Evolutionary conservation across 1,284 basidiomycete species (phyloP), one percentile per base, ranked within the genome.

Genomic region (Termitomyces sp.): DNA sequence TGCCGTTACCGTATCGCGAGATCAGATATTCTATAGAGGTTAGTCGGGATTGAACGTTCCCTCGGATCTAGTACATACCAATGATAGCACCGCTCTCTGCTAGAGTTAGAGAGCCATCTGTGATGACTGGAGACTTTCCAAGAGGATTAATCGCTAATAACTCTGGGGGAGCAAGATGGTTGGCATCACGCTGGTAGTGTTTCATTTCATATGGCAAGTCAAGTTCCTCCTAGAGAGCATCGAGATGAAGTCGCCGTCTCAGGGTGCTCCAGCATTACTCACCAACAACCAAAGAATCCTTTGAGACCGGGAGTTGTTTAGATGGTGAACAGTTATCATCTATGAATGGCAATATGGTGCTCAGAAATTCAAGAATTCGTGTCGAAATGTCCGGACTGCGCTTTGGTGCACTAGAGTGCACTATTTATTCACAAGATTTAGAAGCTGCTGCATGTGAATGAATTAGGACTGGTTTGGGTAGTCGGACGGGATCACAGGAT

Each of bases 291-390:
- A 82, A 11, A 81, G 65, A 47, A 81, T 67, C 16, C 79, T 69
- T 55, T 78, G 76, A 10, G 78, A 79, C 21, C 78, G 74, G 8
- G 78, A 79, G 53, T 78, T 63, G 53, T 78, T 72, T 37, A 81
- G 65, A 58, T 81, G 77, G 58, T 81, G 78, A 6, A 81, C 60
- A 30, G 69, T 64, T 38, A 78, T 57, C 61, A 61, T 61, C 1
- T 31, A 42, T 50, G 38, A 31, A 37, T 18, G 30, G 26, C n/a
- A 26, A 30, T 46, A 11, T 19, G 18, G 3, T 2, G 37, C 19
- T 39, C 11, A n/a, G 16, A 18, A 46, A 19, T 46, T 24, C 33
- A 21, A 42, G 41, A n/a, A 28, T 16, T 28, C 6, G 24, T 11
- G n/a, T 18, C 21, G 14, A 41, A 26, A 44, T 33, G 31, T 24